phyloP scores from a whole-genome alignment of 2,329 filamentous ascomycete genomes.

The Rutstroemia sp. region DNA sequence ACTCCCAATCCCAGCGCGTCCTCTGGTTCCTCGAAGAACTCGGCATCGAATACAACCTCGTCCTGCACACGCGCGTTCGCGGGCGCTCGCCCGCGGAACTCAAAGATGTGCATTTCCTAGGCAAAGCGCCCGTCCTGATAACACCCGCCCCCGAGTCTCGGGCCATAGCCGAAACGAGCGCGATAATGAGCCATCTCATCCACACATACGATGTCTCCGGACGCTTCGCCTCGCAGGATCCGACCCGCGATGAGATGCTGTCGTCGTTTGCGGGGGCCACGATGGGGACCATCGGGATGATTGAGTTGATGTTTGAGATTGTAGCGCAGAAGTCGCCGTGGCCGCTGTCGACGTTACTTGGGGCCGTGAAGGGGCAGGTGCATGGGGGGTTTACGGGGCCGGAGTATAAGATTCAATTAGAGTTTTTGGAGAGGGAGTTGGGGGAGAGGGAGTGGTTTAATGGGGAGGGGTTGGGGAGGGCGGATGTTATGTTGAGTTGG shows the following conservation, averaged over 20 bases:
- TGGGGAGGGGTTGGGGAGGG: constrained; percentile 27
- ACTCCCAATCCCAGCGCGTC: constrained; percentile 59
- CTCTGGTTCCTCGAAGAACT: constrained; percentile 64
- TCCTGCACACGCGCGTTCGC: constrained; percentile 43
- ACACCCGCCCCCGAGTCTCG: constrained; percentile 24
- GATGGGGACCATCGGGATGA: not conserved
- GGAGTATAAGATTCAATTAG: constrained; percentile 20
- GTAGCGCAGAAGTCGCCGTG: constrained; percentile 16
- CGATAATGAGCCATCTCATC: constrained; percentile 30
- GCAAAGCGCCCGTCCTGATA: constrained; percentile 70
- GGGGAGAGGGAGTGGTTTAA: constrained; percentile 26
- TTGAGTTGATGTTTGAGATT: constrained; percentile 7
- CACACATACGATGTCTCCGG: constrained; percentile 27
- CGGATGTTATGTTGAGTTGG: constrained; percentile 31
- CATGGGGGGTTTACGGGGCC: constrained; percentile 14
- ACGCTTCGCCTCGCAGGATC: constrained; percentile 24
- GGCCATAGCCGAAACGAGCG: constrained; percentile 25
- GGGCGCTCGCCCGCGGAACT: constrained; percentile 63
- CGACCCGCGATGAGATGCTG: constrained; percentile 27
- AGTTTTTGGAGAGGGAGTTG: constrained; percentile 21
- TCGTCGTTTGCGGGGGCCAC: constrained; percentile 11
- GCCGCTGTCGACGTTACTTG: constrained; percentile 19
- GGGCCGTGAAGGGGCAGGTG: constrained; percentile 13
- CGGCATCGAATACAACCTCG: constrained; percentile 67
- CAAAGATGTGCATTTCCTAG: constrained; percentile 65